These are phyloP conservation scores for Panaeolus cyanescens DNA, from an alignment of 768 basidiomycete genomes.

Conservation along the genomic window DNA sequence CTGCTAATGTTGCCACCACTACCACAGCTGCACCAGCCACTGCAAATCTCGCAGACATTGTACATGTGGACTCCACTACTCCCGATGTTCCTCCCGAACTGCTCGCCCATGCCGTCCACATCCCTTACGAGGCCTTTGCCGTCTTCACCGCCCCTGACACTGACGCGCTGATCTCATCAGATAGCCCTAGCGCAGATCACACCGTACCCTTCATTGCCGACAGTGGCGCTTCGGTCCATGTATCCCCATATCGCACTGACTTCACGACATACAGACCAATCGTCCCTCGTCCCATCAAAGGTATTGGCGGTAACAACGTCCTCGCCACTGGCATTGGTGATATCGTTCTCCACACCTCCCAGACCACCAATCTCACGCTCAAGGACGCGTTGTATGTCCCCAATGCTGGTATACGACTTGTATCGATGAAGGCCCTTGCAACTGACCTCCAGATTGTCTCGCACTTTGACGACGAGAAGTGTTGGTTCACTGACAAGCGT, in stretches of 20 bases:
- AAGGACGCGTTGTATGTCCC: too few relatives aligned
- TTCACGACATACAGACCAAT: constrained; percentile 25
- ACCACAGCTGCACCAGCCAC: background rate
- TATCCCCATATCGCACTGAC: constrained; percentile 19
- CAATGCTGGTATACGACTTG: too few relatives aligned
- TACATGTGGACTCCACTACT: constrained; percentile 10
- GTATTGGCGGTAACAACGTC: constrained; percentile 31
- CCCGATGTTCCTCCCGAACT: background rate
- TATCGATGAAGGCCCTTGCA: too few relatives aligned
- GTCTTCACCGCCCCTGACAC: background rate
- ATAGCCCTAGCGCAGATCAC: background rate
- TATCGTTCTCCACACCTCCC: too few relatives aligned
- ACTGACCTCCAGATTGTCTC: too few relatives aligned
- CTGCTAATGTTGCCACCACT: background rate
- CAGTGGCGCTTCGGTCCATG: constrained; percentile 26
- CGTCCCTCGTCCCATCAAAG: constrained; percentile 19
- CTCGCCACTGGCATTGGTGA: too few relatives aligned
- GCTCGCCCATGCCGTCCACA: constrained; percentile 7
- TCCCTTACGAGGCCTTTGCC: constrained; percentile 12
- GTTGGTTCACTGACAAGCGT: too few relatives aligned
- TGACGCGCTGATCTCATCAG: background rate
- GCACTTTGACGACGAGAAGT: too few relatives aligned
- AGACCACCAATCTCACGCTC: too few relatives aligned
- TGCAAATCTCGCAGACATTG: constrained; percentile 4
- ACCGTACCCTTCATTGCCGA: constrained; percentile 23